Conservation (phyloP, 2,329 filamentous ascomycete genomes). For the Ophiostoma sp. region DNA sequence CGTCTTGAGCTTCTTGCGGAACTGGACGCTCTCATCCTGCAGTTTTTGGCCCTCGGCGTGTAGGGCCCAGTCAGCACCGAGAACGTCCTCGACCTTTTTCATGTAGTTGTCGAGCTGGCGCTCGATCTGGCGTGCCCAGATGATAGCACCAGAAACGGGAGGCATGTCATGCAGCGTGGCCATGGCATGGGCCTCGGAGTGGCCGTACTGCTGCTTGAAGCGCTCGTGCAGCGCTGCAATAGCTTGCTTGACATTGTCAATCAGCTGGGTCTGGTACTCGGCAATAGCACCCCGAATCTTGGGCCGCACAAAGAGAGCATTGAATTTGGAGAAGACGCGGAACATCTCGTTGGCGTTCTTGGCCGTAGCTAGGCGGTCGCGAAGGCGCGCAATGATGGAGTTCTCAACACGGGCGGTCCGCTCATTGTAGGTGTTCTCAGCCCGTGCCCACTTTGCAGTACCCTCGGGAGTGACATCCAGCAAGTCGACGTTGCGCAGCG, state of each 20-base stretch:
- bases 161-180: constrained; percentile 92
- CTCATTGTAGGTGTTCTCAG: constrained; percentile 95
- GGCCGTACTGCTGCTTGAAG: constrained; percentile 98
- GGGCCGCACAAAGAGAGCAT: constrained; percentile 94
- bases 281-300: constrained; percentile 98
- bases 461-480: constrained; percentile 87
- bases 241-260: constrained; percentile 95
- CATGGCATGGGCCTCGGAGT: constrained; percentile 97
- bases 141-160: constrained; percentile 92
- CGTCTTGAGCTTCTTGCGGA: constrained; percentile 93
- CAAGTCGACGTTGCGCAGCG: constrained; percentile 89
- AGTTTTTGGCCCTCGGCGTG: constrained; percentile 94
- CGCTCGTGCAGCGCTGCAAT: constrained; percentile 90
- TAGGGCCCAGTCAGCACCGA: constrained; percentile 89
- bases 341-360: constrained; percentile 99
- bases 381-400: constrained; percentile 90
- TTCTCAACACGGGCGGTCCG: constrained; percentile 96
- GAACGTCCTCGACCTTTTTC: constrained; percentile 97
- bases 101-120: constrained; percentile 93
- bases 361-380: constrained; percentile 87
- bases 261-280: constrained; percentile 95
- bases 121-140: constrained; percentile 96
- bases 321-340: constrained; percentile 98
- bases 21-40: constrained; percentile 83
- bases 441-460: constrained; percentile 85